phyloP scores from a whole-genome alignment of 1,139 yeast species.

The Scheffersomyces illinoinensis region DNA sequence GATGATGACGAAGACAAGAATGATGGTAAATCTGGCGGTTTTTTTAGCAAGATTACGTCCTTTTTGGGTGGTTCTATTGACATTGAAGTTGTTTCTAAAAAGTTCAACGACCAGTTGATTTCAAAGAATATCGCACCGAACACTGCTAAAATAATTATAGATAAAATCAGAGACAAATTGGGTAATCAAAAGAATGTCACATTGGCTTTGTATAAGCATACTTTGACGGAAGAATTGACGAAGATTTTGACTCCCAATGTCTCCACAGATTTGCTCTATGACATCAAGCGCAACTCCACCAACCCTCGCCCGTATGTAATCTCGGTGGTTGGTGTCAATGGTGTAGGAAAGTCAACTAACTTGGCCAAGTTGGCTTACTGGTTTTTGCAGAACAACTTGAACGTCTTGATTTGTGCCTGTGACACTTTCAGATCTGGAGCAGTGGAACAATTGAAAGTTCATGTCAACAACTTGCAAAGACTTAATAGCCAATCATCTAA shows the following conservation, averaged over 20 bases:
- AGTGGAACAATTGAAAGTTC: slow-evolving; percentile 93
- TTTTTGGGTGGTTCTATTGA: slow-evolving; percentile 42
- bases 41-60: slow-evolving; percentile 37
- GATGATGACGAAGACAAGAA: slow-evolving; percentile 22
- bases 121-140: slow-evolving; percentile 46
- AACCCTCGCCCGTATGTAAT: slow-evolving; percentile 75
- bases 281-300: slow-evolving; percentile 58
- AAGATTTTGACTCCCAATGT: slow-evolving; percentile 90
- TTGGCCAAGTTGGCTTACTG: slow-evolving; percentile 93
- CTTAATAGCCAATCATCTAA: slow-evolving; percentile 36
- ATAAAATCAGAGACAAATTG: slow-evolving; percentile 35
- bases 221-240: slow-evolving; percentile 75
- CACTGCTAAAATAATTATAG: slow-evolving; percentile 39
- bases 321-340: slow-evolving; percentile 96
- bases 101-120: slow-evolving; percentile 44
- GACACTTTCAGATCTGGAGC: slow-evolving; percentile 99
- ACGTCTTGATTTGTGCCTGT: slow-evolving; percentile 91
- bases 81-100: slow-evolving; percentile 41
- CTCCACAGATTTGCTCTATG: slow-evolving; percentile 83
- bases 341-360: slow-evolving; percentile 96
- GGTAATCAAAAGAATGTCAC: slow-evolving; percentile 31
- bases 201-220: slow-evolving; percentile 41
- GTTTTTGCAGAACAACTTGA: slow-evolving; percentile 86
- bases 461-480: slow-evolving; percentile 78
- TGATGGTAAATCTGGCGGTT: slow-evolving; percentile 16